These are phyloP conservation scores for Penicillium griseofulvum DNA, from an alignment of 2,329 filamentous ascomycete species.

Conservation along the genomic window DNA sequence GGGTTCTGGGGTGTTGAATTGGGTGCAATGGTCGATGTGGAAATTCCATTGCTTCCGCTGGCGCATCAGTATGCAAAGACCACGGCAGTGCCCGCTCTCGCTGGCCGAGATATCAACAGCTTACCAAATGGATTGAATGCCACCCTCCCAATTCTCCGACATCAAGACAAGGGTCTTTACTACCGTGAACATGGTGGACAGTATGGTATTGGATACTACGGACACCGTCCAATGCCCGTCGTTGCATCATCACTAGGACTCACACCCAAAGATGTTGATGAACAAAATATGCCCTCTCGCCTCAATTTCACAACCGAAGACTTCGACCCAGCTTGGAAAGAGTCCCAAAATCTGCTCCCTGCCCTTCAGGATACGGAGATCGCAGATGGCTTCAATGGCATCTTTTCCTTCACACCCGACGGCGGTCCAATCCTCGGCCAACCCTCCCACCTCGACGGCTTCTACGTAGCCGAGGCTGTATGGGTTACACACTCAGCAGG, in stretches of 20 bases:
- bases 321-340: slow-evolving; percentile 60
- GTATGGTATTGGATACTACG: slow-evolving; percentile 64
- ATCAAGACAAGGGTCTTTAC: slow-evolving; percentile 64
- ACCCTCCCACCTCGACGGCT: slow-evolving; percentile 58
- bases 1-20: slow-evolving; percentile 67
- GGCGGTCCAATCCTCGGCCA: slow-evolving; percentile 60
- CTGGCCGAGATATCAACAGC: slow-evolving; percentile 40
- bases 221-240: slow-evolving; percentile 61
- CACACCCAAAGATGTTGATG: slow-evolving; percentile 55
- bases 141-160: slow-evolving; percentile 57
- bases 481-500: slow-evolving; percentile 67
- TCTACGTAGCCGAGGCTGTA: slow-evolving; percentile 64
- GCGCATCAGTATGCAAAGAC: slow-evolving; percentile 66
- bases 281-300: slow-evolving; percentile 63
- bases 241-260: slow-evolving; percentile 54
- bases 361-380: slow-evolving; percentile 52
- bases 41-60: slow-evolving; percentile 59
- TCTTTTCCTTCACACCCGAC: slow-evolving; percentile 66
- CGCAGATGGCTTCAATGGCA: slow-evolving; percentile 62
- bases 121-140: slow-evolving; percentile 53
- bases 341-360: slow-evolving; percentile 56
- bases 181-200: slow-evolving; percentile 64
- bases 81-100: slow-evolving; percentile 49
- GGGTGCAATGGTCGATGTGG: slow-evolving; percentile 59
- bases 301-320: slow-evolving; percentile 60